A percentile compares a stretch with the other conserved stretches of the same genome.
phyloP scores from a whole-genome alignment of 129 eudicot genomes.

The Sambucus nigra region DNA sequence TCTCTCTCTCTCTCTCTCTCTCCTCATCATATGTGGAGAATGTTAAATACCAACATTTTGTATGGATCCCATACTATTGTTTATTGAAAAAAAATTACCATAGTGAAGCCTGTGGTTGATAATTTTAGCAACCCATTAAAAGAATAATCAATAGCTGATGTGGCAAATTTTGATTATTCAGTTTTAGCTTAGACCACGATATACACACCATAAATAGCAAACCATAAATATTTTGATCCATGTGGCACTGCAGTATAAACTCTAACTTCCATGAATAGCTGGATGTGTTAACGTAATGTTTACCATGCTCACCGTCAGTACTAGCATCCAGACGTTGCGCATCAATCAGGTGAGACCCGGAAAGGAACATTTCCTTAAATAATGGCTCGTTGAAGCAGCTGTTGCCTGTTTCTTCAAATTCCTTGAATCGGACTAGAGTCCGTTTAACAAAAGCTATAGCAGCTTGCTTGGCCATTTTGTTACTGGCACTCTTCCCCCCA shows the following conservation, averaged over 20 bases:
- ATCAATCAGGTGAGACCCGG: slow-evolving; percentile 40
- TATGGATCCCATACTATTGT: too few species aligned
- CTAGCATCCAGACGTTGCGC: slow-evolving; percentile 27
- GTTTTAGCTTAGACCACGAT: too few species aligned
- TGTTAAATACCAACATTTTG: too few species aligned
- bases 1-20: too few species aligned
- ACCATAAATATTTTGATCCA: too few species aligned
- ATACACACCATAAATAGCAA: too few species aligned
- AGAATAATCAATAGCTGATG: too few species aligned
- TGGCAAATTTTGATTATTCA: too few species aligned
- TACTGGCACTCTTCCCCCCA: slow-evolving; percentile 56
- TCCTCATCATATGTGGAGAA: too few species aligned
- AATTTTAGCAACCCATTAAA: too few species aligned
- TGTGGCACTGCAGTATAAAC: slow-evolving; percentile 6
- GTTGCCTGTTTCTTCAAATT: slow-evolving; percentile 52
- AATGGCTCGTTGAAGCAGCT: slow-evolving; percentile 66
- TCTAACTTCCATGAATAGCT: slow-evolving; percentile 33
- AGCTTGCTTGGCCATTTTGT: slow-evolving; percentile 83
- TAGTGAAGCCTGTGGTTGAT: too few species aligned
- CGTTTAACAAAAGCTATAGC: slow-evolving; percentile 65
- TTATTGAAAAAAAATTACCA: too few species aligned
- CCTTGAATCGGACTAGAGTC: slow-evolving; percentile 49
- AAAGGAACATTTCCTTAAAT: slow-evolving; percentile 45
- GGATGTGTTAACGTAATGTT: slow-evolving; percentile 21
- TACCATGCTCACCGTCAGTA: slow-evolving; percentile 37